Percentiles rank a stretch among this genome's conserved stretches.
These are phyloP conservation scores for Cyclospora cayetanensis DNA, from an alignment of 169 alveolate genomes.

Conservation along the genomic window DNA sequence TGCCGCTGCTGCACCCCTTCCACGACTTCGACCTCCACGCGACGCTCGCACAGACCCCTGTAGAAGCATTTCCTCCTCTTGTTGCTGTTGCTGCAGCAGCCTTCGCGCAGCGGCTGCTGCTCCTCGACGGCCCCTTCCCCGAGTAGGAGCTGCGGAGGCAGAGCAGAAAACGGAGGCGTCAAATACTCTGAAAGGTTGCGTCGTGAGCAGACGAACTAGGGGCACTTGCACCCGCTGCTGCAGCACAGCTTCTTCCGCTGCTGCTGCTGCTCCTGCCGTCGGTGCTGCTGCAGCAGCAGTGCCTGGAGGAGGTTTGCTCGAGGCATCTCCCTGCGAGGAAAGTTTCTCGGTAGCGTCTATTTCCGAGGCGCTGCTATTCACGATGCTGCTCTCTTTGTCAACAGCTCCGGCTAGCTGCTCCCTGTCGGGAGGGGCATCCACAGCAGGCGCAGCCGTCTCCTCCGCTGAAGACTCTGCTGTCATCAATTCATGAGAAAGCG, in stretches of 20 bases:
- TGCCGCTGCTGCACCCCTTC: conserved; percentile 58
- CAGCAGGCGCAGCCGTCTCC: no score
- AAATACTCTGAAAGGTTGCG: conserved; percentile 64
- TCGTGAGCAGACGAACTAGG: conserved; percentile 47
- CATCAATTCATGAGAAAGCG: no score
- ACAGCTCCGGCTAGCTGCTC: no score
- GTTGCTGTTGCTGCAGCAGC: conserved; percentile 69
- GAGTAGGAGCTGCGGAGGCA: conserved; percentile 37
- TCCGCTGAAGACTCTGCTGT: no score
- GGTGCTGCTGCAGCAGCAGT: neutral
- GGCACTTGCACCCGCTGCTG: conserved; percentile 42
- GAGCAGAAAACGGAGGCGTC: conserved; percentile 55
- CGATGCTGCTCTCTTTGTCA: neutral
- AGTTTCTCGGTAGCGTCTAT: no score
- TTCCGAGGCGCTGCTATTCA: neutral
- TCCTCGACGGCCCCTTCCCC: conserved; percentile 64
- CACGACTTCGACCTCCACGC: conserved; percentile 49
- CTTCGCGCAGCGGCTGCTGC: conserved; percentile 63
- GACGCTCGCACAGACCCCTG: conserved; percentile 22
- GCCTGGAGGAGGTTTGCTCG: no score
- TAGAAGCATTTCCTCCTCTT: neutral
- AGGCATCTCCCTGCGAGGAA: no score
- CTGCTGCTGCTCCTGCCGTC: conserved; percentile 49
- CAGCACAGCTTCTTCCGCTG: neutral
- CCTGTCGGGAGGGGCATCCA: no score